Evolutionary conservation across 169 alveolate genomes (phyloP).

Genomic region (Neospora caninum): DNA sequence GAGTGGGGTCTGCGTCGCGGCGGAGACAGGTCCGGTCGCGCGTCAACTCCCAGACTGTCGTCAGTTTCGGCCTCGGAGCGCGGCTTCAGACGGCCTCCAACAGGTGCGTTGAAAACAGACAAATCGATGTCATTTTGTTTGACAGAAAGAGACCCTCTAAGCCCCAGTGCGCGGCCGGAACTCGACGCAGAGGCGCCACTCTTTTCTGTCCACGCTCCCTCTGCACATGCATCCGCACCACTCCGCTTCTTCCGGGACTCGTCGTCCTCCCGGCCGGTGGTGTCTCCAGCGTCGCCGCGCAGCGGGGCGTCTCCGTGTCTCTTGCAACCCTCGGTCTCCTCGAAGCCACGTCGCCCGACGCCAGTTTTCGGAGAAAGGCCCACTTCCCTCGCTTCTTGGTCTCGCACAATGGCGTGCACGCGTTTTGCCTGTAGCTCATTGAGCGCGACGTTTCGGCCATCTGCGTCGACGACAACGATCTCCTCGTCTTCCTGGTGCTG

Average conservation of each 20-base stretch:
- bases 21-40: no score
- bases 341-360: not conserved
- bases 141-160: no score
- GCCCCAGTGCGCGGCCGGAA: no score
- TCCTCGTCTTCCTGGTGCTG: not conserved
- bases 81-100: not conserved
- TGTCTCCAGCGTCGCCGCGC: not conserved
- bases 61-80: not conserved
- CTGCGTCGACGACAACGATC: slow-evolving; percentile 8
- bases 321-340: no score
- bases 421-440: not conserved
- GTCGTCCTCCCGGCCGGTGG: not conserved
- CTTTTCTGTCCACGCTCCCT: not conserved
- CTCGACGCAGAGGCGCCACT: no score
- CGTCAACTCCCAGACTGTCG: not conserved
- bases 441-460: not conserved
- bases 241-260: not conserved
- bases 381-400: not conserved
- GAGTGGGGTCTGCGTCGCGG: no score
- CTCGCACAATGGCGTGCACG: not conserved
- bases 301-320: no score
- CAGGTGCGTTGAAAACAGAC: not conserved
- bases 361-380: not conserved
- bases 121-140: not conserved
- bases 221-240: not conserved